phyloP scores from a whole-genome alignment of 2,329 filamentous ascomycete species.

The Ophiocordyceps robertsii region DNA sequence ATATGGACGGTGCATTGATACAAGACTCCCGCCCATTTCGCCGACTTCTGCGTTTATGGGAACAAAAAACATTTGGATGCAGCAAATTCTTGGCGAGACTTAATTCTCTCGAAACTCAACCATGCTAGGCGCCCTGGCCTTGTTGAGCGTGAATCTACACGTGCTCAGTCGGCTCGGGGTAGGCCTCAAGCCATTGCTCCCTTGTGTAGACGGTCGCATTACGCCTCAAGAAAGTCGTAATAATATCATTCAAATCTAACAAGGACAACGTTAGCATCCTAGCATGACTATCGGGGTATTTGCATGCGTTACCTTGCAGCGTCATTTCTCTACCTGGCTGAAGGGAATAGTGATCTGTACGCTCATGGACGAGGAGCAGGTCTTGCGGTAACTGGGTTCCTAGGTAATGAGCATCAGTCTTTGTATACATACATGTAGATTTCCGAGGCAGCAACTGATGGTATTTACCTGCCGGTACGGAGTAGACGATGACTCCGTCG shows the following conservation, averaged over 20 bases:
- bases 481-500: slow-evolving; percentile 5
- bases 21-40: too few relatives aligned
- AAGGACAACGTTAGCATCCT: background rate
- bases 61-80: too few relatives aligned
- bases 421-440: background rate
- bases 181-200: slow-evolving; percentile 5
- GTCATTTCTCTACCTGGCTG: slow-evolving; percentile 7
- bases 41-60: too few relatives aligned
- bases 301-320: slow-evolving; percentile 1
- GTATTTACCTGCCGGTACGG: slow-evolving; percentile 5
- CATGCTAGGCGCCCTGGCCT: too few relatives aligned
- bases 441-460: background rate
- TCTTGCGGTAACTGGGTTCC: slow-evolving; percentile 8
- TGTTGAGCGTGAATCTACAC: too few relatives aligned
- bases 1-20: too few relatives aligned
- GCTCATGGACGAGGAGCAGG: slow-evolving; percentile 10
- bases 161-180: background rate
- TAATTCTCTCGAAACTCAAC: too few relatives aligned
- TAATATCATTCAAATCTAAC: slow-evolving; percentile 5
- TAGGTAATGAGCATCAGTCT: background rate
- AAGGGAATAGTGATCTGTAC: slow-evolving; percentile 9
- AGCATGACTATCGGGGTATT: background rate
- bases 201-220: slow-evolving; percentile 1
- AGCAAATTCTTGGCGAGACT: too few relatives aligned
- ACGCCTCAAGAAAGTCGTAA: slow-evolving; percentile 3